Base-by-base conservation (phyloP, 805 yeast species). In the Yarrowia sp. region DNA sequence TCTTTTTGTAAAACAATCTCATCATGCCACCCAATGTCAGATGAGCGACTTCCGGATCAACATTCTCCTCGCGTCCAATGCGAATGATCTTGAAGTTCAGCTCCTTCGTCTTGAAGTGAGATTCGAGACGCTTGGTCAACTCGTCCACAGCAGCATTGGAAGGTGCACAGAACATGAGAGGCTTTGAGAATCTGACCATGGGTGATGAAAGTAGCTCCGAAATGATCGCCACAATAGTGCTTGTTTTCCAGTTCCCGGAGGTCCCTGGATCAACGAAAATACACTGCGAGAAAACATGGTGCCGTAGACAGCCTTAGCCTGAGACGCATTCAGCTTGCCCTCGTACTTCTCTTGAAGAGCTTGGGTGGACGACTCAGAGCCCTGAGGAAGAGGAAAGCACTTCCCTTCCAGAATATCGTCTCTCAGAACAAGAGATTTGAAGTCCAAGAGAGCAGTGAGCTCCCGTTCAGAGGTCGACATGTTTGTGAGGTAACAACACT, bases 131-230 rank as follows among this genome's bases (percentile, higher is more conserved):
- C 10, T 44, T 44, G 18, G 51, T 44, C 18, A 44, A 25, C 35
- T 44, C 51, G 24, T 44, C 51, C 13, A 44, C 51, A 2, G 51
- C 51, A 6, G 51, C 51, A 19, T 44, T 44, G 25, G 51, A 44
- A 13, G 35, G 51, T 1, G 35, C 51, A 29, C 51, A 44, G 16
- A 29, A 44, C 51, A 44, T 29, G 51, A 44, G 18, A 7, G 51
- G 51, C 18, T 7, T 18, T 3, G 16, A n/a, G n/a, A n/a, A n/a
- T n/a, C n/a, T n/a, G n/a, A n/a, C n/a, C 3, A 4, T 21, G 24
- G 6, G 35, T 25, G 3, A 6, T 27, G n/a, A n/a, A 13, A 42
- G 32, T 14, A 42, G 21, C 29, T 44, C 35, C 1, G 12, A 18
- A 3, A 44, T 18, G 3, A 44, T 44, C 1, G 51, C 9, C 5